Percentiles rank a stretch among this genome's conserved stretches.
Evolutionary conservation across 192 early-diverging fungal species (phyloP).

Genomic region (Backusella mclennaniae): DNA sequence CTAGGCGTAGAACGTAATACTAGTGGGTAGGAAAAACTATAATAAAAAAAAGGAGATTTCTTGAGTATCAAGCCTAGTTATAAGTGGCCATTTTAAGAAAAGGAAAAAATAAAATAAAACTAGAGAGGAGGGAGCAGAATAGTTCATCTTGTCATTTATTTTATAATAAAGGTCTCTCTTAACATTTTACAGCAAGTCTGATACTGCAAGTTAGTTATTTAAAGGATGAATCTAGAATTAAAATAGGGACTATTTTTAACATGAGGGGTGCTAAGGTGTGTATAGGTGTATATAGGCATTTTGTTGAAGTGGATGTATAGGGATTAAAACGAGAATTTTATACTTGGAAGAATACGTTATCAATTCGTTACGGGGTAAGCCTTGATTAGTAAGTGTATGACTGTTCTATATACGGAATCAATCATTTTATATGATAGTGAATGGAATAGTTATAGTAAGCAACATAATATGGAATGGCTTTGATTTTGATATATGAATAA

Average conservation of each 20-base stretch:
- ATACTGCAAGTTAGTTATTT: background rate
- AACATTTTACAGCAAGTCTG: background rate
- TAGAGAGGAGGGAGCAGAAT: background rate
- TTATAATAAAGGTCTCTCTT: background rate
- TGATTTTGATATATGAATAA: background rate
- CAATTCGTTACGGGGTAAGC: background rate
- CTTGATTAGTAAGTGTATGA: background rate
- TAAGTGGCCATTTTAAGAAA: background rate
- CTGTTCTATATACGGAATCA: background rate
- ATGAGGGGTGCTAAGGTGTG: background rate
- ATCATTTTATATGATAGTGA: background rate
- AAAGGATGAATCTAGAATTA: background rate
- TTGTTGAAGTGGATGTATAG: background rate
- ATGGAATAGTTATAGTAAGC: background rate
- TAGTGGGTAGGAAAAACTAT: background rate
- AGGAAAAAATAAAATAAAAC: background rate
- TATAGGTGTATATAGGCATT: background rate
- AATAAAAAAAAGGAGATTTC: background rate
- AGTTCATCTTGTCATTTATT: background rate
- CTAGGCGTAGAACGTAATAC: background rate
- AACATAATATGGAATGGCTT: background rate
- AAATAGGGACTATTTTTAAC: background rate
- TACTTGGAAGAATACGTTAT: background rate
- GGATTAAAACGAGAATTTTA: background rate
- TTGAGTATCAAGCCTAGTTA: background rate